These are phyloP conservation scores for Microbotryum lychnidis-dioicae DNA, from an alignment of 1,284 basidiomycete species.

Conservation along the genomic window DNA sequence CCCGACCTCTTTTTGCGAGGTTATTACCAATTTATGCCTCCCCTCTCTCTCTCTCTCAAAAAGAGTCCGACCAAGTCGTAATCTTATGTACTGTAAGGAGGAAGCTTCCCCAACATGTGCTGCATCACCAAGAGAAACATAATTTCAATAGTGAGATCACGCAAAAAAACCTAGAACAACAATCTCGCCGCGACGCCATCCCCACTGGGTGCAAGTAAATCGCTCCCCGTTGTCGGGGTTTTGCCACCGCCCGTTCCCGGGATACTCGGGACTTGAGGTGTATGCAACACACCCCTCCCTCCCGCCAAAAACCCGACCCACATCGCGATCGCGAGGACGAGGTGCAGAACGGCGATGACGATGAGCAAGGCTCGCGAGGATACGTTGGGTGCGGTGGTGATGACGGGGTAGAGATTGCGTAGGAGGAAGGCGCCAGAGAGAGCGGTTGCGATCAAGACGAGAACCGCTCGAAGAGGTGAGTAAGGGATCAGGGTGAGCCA, in stretches of 20 bases:
- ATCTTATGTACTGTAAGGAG: not conserved
- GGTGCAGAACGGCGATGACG: slow-evolving; percentile 32
- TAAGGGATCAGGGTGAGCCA: slow-evolving; percentile 35
- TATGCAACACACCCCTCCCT: slow-evolving; percentile 17
- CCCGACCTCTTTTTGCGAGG: too few species aligned
- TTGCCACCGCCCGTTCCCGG: too few species aligned
- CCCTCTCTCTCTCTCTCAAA: too few species aligned
- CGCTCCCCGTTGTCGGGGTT: not conserved
- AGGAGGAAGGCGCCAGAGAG: slow-evolving; percentile 40
- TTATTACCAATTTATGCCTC: too few species aligned
- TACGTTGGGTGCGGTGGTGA: slow-evolving; percentile 73
- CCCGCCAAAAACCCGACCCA: slow-evolving; percentile 35
- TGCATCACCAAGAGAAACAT: not conserved
- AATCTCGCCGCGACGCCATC: not conserved
- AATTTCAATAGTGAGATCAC: not conserved
- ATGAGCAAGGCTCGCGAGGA: slow-evolving; percentile 69
- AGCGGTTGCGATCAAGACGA: slow-evolving; percentile 50
- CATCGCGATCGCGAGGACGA: slow-evolving; percentile 31
- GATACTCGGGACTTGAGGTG: not conserved
- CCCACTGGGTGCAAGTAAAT: not conserved
- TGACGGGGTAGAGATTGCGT: slow-evolving; percentile 76
- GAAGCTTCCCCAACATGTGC: not conserved
- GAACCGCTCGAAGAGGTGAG: slow-evolving; percentile 25
- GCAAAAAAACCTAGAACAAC: not conserved
- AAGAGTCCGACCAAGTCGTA: too few species aligned